Base-by-base conservation (phyloP, 169 alveolate genomes). In the Eimeria sp. region DNA sequence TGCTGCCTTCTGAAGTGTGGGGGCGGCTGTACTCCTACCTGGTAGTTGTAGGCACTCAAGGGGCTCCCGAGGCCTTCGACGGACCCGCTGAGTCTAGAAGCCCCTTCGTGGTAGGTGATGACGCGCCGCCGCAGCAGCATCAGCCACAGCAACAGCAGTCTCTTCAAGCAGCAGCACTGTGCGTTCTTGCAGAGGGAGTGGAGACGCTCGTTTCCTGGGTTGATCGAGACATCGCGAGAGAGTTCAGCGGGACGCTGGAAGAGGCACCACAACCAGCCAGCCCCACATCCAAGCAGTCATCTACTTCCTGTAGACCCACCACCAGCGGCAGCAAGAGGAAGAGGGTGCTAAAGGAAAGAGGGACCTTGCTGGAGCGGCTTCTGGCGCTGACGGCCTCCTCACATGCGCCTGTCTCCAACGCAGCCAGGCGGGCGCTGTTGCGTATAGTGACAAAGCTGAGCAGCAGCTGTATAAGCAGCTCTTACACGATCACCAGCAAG, bases 91-190 rank as follows among this genome's bases (percentile, higher is more conserved):
- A 54, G 40, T 34, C 0, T 34, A 34, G 40, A 34, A 34, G 76
- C 76, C 76, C 76, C 76, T 54, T 54, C 22, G 3, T 16, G 11
- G 63, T 13, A 54, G 40, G 40, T 34, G 40, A 34, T 2, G 61
- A 0, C 70, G 70, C 70, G 20, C 27, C 70, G 70, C 80, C n/a
- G 47, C 51, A 34, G 47, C 40, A 34, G 7, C 51, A 27, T 10
- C 40, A 70, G 80, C 47, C 10, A 20, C 47, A 70, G 51, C 80
- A 70, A 47, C 80, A 70, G 47, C 49, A 45, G 61, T 11, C 25
- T 25, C 88, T 76, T 49, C 88, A 76, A 54, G 63, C 13, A 18
- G 88, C 88, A 45, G 88, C 88, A 4, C n/a, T 76, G 10, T 45
- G 43, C 14, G 34, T 76, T 14, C 22, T 76, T n/a, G 65, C 61